A percentile compares a stretch with the other conserved stretches of the same genome.
phyloP scores from a whole-genome alignment of 805 yeast genomes.

The Nakazawaea anatomiae region DNA sequence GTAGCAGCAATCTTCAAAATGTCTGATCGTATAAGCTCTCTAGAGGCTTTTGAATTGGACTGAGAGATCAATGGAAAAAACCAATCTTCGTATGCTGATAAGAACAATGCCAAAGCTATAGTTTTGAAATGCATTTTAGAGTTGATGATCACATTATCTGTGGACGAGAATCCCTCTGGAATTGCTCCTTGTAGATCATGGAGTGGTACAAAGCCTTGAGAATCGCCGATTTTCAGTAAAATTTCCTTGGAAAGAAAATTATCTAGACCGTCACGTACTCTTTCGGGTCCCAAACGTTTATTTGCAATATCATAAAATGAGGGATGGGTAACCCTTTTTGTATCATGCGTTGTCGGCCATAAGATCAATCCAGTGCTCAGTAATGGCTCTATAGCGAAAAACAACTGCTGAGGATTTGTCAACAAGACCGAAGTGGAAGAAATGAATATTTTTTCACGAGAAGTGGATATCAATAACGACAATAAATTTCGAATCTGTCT shows the following conservation, averaged over 20 bases:
- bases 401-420: not conserved
- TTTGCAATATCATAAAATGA: not conserved
- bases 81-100: conserved; percentile 1
- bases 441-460: not conserved
- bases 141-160: conserved; percentile 1
- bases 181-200: conserved; percentile 5
- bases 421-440: not conserved
- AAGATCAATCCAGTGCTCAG: not conserved
- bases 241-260: not conserved
- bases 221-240: not conserved
- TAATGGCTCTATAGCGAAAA: not conserved
- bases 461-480: not conserved
- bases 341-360: not conserved
- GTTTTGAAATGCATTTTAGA: not conserved
- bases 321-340: conserved; percentile 3
- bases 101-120: not conserved
- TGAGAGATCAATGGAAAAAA: not conserved
- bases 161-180: not conserved
- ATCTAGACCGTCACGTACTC: conserved; percentile 1
- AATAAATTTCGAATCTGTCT: not conserved
- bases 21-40: not conserved
- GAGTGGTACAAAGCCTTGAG: not conserved
- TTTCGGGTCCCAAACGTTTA: not conserved
- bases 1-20: not conserved
- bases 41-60: not conserved